Percentiles rank a stretch among this genome's conserved stretches.
These are phyloP conservation scores for Eremochloa ophiuroides DNA, from an alignment of 176 grass and related monocot genomes.

Conservation along the genomic window DNA sequence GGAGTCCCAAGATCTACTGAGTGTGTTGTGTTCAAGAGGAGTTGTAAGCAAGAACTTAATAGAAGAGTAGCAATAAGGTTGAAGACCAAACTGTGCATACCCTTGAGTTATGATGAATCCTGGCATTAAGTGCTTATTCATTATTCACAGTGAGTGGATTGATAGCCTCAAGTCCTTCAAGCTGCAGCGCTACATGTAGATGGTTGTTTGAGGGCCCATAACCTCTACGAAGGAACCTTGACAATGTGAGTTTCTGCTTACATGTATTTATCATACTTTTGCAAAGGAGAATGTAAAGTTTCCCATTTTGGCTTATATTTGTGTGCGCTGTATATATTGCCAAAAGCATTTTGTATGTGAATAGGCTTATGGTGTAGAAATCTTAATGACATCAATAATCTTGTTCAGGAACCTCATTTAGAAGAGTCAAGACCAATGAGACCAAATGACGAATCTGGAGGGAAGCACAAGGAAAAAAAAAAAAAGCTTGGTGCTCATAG, in stretches of 20 bases:
- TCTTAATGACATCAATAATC: neutral
- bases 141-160: constrained; percentile 5
- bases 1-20: constrained; percentile 38
- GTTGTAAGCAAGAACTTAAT: constrained; percentile 30
- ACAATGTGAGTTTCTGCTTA: constrained; percentile 22
- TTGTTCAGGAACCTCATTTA: constrained; percentile 25
- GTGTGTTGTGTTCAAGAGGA: constrained; percentile 31
- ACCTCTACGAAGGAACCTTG: neutral
- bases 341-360: constrained; percentile 5
- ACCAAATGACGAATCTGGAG: constrained; percentile 16
- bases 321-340: neutral
- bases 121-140: neutral
- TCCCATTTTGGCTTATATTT: neutral
- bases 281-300: neutral
- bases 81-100: constrained; percentile 12
- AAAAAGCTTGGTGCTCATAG: constrained; percentile 1
- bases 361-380: constrained; percentile 5
- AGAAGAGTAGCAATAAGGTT: constrained; percentile 24
- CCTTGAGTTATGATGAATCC: constrained; percentile 1
- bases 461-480: neutral
- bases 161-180: neutral
- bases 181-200: constrained; percentile 15
- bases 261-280: neutral
- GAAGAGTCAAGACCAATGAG: constrained; percentile 18
- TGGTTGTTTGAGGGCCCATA: neutral